Evolutionary conservation across 768 basidiomycete species (phyloP).

Genomic region (Cystobasidium tubakii): DNA sequence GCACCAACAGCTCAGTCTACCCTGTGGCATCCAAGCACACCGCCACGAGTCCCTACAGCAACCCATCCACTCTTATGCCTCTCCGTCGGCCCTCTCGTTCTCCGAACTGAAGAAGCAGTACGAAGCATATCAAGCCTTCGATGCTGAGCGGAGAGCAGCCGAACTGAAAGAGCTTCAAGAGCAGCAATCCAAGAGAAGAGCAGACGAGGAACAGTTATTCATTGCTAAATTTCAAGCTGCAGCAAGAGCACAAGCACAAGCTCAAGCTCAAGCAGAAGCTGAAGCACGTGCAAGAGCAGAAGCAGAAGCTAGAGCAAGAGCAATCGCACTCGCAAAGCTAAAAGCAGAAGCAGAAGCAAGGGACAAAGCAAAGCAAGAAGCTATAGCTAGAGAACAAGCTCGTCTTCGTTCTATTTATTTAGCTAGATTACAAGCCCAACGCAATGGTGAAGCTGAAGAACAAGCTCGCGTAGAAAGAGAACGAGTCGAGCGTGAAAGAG

Average conservation of each 20-base stretch:
- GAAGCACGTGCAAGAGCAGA: background rate
- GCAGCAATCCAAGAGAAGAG: background rate
- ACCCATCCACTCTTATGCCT: background rate
- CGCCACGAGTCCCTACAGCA: background rate
- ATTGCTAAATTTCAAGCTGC: background rate
- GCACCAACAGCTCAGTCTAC: background rate
- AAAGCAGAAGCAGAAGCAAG: constrained; percentile 21
- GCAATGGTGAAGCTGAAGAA: background rate
- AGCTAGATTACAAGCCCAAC: background rate
- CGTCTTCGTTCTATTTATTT: background rate
- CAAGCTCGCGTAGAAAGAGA: background rate
- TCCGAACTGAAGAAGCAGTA: background rate
- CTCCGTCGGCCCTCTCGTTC: background rate
- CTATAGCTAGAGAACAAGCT: constrained; percentile 1
- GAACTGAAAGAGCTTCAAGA: constrained; percentile 8
- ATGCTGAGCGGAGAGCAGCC: background rate
- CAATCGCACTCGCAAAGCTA: no score
- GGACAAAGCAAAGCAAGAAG: background rate
- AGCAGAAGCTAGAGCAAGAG: constrained; percentile 2
- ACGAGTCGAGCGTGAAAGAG: background rate
- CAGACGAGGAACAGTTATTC: background rate
- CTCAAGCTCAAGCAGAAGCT: background rate
- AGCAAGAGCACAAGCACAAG: background rate
- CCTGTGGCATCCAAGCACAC: background rate
- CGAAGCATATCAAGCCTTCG: background rate